Conservation (phyloP, 1,139 yeast genomes). For the Debaryomyces sp. region DNA sequence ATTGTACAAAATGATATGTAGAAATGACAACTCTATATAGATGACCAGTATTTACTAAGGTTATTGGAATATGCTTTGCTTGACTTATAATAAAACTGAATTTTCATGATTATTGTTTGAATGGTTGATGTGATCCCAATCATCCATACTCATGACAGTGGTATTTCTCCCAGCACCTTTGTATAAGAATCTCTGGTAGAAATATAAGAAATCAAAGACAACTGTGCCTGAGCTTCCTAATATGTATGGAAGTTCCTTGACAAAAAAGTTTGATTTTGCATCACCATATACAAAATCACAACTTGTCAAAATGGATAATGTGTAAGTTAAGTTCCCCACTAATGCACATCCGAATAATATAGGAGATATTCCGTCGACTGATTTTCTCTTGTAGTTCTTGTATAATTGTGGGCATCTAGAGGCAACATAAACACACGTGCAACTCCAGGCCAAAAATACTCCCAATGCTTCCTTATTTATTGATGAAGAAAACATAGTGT, state of each 20-base stretch:
- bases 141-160: slow-evolving; percentile 28
- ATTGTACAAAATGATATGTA: not conserved
- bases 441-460: slow-evolving; percentile 71
- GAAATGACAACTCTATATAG: not conserved
- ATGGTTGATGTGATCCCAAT: slow-evolving; percentile 20
- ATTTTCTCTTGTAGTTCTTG: slow-evolving; percentile 72
- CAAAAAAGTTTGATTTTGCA: slow-evolving; percentile 51
- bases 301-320: slow-evolving; percentile 67
- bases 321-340: slow-evolving; percentile 78
- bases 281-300: slow-evolving; percentile 38
- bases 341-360: slow-evolving; percentile 78
- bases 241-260: slow-evolving; percentile 77
- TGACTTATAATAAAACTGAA: not conserved
- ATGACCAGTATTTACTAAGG: not conserved
- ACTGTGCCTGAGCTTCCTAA: slow-evolving; percentile 89
- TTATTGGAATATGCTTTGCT: not conserved
- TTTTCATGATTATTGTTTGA: not conserved
- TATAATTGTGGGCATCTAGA: slow-evolving; percentile 85
- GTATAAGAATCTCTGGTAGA: slow-evolving; percentile 60
- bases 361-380: slow-evolving; percentile 85
- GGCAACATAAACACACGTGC: slow-evolving; percentile 72
- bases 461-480: slow-evolving; percentile 40
- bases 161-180: slow-evolving; percentile 30
- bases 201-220: slow-evolving; percentile 72
- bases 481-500: slow-evolving; percentile 1